Evolutionary conservation across 2,329 filamentous ascomycete genomes (phyloP).

Genomic region (Diaporthe sp.): DNA sequence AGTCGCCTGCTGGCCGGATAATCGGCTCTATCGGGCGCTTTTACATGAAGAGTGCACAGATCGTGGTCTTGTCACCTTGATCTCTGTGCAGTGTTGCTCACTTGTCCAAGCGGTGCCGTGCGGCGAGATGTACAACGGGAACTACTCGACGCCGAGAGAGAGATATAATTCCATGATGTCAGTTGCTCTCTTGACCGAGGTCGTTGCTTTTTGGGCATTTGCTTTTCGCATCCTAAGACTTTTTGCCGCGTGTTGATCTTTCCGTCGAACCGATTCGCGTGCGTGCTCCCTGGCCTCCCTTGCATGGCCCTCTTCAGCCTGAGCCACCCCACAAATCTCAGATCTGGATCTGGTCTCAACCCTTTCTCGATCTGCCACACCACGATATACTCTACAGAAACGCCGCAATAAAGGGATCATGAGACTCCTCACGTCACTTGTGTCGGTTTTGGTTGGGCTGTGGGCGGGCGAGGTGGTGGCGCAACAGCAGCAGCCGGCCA

Average conservation of each 20-base stretch:
- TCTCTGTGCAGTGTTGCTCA: constrained; percentile 17
- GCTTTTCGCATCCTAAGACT: neutral
- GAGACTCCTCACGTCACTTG: neutral
- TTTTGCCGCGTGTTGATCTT: neutral
- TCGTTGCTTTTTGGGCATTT: neutral
- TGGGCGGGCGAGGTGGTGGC: constrained; percentile 2
- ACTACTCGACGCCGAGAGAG: too few relatives aligned
- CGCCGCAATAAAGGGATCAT: constrained; percentile 12
- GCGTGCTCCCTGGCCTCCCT: neutral
- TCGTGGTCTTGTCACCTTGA: constrained; percentile 9
- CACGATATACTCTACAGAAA: neutral
- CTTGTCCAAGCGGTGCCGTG: neutral
- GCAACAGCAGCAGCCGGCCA: constrained; percentile 21
- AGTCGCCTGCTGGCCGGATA: neutral
- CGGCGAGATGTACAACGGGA: neutral
- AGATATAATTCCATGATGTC: constrained; percentile 5
- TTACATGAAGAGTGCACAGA: neutral
- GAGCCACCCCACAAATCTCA: neutral
- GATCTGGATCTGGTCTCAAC: constrained; percentile 7
- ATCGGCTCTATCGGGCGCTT: neutral
- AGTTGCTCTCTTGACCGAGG: neutral
- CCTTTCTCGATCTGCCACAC: neutral
- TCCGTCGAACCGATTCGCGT: neutral
- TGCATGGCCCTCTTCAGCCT: neutral
- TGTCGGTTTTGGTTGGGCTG: neutral